Evolutionary conservation across 768 basidiomycete genomes (phyloP), one percentile per base, ranked within the genome.

Genomic region (Auriscalpium orientale): DNA sequence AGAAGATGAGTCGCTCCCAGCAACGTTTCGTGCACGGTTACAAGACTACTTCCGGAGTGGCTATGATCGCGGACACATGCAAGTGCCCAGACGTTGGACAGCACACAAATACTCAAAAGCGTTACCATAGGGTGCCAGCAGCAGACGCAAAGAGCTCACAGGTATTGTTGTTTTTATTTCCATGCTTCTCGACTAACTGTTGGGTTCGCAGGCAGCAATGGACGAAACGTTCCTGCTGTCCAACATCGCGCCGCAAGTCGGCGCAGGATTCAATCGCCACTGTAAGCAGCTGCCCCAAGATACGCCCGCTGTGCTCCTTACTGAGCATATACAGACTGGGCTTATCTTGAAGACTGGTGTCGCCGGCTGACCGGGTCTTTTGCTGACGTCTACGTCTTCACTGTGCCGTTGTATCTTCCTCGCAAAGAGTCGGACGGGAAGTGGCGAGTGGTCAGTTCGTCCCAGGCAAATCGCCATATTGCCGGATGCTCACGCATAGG

Each of bases 201-300:
- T 37, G 15, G 37, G 40, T 40, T 51, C 46, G 1, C 62, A 95
- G 78, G 79, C 80, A 54, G 95, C 95, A 10, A 98, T 98, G 95
- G 71, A 98, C 67, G 94, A 99, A 72, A 99, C 95, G 0, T 99
- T 99, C 70, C 73, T 91, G 37, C 72, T 99, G 46, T 86, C 91
- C 0, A 99, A 99, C 65, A 97, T 99, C 52, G 95, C 97, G 5
- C 97, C 97, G 45, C 97, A 99, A 78, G 93, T 99, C 22, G 97
- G 97, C 1, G 91, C 82, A 43, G 97, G 95, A 0, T 99, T 98
- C 77, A 99, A 98, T 67, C 79, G 97, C 54, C 94, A 98, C 67
- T 99, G 95, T 94, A 64, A 58, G 54, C 49, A 33, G 50, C 28
- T 1, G 36, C 40, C 50, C 20, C 34, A 8, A 8, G 8, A 37